Evolutionary conservation across 768 basidiomycete genomes (phyloP).

Genomic region (Mycena olivaceomarginata): DNA sequence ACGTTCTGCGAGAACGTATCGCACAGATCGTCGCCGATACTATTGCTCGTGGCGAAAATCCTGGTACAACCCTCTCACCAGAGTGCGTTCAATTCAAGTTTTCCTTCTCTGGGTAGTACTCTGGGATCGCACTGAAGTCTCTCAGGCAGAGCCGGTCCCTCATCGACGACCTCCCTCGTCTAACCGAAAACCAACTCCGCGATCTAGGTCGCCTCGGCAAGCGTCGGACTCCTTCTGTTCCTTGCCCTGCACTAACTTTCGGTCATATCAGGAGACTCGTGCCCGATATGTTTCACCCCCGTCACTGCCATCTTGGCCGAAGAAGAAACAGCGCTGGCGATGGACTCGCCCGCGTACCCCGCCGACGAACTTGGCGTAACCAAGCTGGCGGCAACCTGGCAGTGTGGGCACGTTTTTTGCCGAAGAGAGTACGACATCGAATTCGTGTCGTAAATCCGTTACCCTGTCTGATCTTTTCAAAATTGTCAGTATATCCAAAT

Average conservation of each 20-base stretch:
- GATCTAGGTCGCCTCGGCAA: constrained; percentile 69
- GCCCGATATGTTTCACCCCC: constrained; percentile 85
- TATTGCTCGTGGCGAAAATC: constrained; percentile 36
- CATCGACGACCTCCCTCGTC: constrained; percentile 66
- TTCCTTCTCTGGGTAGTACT: too few species aligned
- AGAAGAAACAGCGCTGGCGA: constrained; percentile 82
- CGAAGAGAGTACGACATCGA: constrained; percentile 75
- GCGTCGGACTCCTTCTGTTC: neutral
- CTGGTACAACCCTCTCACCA: constrained; percentile 35
- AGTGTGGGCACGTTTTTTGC: constrained; percentile 86
- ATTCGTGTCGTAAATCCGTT: constrained; percentile 32
- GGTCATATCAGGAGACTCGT: constrained; percentile 72
- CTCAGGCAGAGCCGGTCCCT: constrained; percentile 63
- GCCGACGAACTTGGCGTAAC: constrained; percentile 84
- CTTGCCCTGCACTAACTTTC: neutral
- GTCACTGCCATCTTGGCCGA: constrained; percentile 83
- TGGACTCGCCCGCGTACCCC: constrained; percentile 88
- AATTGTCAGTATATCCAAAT: constrained; percentile 69
- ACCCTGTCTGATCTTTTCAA: constrained; percentile 45
- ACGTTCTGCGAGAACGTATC: constrained; percentile 36
- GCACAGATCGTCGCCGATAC: constrained; percentile 35
- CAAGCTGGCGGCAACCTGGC: constrained; percentile 69
- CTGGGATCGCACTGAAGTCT: neutral
- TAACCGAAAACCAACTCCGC: constrained; percentile 70
- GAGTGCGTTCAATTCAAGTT: constrained; percentile 22